Conservation (phyloP, 1,284 basidiomycete genomes). For the Sporisorium iseilematis-ciliati region DNA sequence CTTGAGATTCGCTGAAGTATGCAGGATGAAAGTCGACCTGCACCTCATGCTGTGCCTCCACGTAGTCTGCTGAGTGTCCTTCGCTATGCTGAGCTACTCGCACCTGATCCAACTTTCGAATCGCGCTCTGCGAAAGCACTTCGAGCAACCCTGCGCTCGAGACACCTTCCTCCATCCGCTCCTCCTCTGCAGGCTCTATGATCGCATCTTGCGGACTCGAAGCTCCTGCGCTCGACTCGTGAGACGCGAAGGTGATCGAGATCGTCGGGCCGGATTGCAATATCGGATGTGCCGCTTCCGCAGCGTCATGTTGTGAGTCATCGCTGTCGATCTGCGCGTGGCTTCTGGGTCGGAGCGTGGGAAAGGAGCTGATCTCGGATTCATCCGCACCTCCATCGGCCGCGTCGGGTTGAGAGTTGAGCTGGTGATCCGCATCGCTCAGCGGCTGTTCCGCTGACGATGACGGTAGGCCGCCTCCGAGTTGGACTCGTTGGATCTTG, state of each 20-base stretch:
- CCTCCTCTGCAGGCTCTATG: neutral
- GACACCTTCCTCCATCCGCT: constrained; percentile 13
- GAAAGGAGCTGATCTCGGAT: constrained; percentile 45
- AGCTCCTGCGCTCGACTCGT: neutral
- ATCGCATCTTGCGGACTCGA: neutral
- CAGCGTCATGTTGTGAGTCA: neutral
- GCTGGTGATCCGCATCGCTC: constrained; percentile 27
- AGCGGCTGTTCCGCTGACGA: constrained; percentile 26
- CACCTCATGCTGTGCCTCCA: constrained; percentile 7
- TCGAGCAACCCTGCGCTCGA: constrained; percentile 25
- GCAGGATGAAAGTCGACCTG: constrained; percentile 17
- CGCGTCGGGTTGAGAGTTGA: constrained; percentile 28
- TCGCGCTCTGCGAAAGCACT: constrained; percentile 37
- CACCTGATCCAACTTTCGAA: constrained; percentile 19
- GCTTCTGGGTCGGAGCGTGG: constrained; percentile 24
- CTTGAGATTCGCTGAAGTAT: constrained; percentile 10
- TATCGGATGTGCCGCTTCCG: neutral
- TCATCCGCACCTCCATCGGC: constrained; percentile 21
- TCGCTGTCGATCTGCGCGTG: constrained; percentile 2
- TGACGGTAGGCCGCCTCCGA: constrained; percentile 5
- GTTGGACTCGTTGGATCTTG: constrained; percentile 32
- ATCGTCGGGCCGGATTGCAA: neutral
- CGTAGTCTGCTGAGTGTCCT: no score
- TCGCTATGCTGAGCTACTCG: neutral
- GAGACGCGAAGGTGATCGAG: neutral